Evolutionary conservation across 108 stramenopile species (phyloP), one percentile per base, ranked within the genome.

Genomic region (Discostella stelligeroides): DNA sequence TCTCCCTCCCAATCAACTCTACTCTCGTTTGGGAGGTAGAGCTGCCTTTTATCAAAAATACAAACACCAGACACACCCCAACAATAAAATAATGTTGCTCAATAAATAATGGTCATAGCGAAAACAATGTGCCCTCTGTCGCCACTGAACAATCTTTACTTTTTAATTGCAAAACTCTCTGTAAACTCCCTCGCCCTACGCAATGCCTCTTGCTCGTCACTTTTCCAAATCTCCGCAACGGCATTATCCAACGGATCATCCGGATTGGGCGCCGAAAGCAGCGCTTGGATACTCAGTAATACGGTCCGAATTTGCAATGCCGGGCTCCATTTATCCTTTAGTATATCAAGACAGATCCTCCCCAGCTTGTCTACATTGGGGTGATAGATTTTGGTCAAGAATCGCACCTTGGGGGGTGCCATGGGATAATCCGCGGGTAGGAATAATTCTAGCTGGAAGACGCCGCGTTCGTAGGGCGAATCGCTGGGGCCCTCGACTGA

Each of bases 281-380:
- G 84, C 2, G 98, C 97, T 76, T 98, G 98, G 63, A 98, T 95
- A 54, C 88, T 93, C 60, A 96, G 72, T 27, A 97, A 80, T 18
- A 97, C 94, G 14, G 96, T 97, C 68, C 95, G 76, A 79, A 97
- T 97, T 83, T 99, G 98, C 66, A 98, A 85, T 14, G 98, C 98
- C 9, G 99, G 98, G 55, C 95, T 96, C 99, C 99, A 99, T 66
- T 99, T 98, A 74, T 99, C 98, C 81, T 99, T 99, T 41, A 99
- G 76, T 58, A 99, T 98, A 72, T 99, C 99, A 59, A 99, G 86
- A 67, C 99, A 99, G 72, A 99, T 99, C 54, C 96, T 79, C 17
- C 97, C 98, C 21, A 97, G 86, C 62, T 97, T 95, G 83, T 99
- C 98, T 23, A 99, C 92, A 85, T 99, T 99, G 40, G 98, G 98